Evolutionary conservation across 305 asterid genomes (phyloP).

Genomic region (Solanum hybrid): DNA sequence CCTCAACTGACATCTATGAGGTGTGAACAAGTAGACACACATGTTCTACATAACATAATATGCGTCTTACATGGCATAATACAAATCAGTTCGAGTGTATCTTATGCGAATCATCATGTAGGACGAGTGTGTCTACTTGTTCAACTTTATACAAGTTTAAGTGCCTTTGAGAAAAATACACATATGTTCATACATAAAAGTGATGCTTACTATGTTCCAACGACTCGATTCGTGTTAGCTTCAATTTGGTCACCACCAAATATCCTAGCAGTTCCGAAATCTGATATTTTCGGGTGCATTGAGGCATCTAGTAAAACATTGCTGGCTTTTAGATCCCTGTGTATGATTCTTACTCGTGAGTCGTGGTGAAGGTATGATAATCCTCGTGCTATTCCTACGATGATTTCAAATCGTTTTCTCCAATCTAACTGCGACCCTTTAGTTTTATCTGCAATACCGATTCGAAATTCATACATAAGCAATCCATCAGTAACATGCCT

Average conservation of each 20-base stretch:
- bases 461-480: not conserved
- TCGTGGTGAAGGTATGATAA: constrained; percentile 32
- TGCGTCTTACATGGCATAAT: not conserved
- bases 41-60: too few relatives aligned
- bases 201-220: constrained; percentile 32
- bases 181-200: not conserved
- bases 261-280: constrained; percentile 35
- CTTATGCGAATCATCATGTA: not conserved
- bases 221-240: constrained; percentile 28
- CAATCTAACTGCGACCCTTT: constrained; percentile 18
- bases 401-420: constrained; percentile 22
- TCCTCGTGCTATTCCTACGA: constrained; percentile 29
- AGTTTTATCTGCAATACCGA: constrained; percentile 17
- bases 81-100: not conserved
- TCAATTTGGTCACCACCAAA: constrained; percentile 23
- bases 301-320: constrained; percentile 22
- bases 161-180: not conserved
- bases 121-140: not conserved
- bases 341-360: constrained; percentile 29
- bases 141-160: not conserved
- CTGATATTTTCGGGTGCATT: constrained; percentile 36
- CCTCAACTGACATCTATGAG: not conserved
- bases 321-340: constrained; percentile 38
- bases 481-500: not conserved
- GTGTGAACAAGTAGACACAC: not conserved